Conservation (phyloP, 2,329 filamentous ascomycete species). For the Monosporascus sp. region DNA sequence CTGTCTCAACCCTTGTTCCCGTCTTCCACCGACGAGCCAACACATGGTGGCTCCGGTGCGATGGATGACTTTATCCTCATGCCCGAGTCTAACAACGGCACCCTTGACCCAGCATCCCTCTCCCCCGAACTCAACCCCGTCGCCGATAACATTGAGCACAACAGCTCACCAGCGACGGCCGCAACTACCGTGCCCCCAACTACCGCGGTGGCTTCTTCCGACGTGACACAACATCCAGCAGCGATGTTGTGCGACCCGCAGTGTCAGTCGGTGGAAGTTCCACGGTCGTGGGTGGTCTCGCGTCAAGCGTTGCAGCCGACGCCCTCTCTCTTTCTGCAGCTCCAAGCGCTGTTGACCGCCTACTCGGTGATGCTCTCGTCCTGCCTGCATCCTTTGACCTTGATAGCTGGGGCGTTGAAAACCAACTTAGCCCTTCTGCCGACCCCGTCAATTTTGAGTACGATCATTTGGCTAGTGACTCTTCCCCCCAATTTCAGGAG, state of each 20-base stretch:
- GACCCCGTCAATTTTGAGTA: conserved; percentile 59
- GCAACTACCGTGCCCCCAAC: conserved; percentile 18
- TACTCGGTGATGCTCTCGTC: conserved; percentile 66
- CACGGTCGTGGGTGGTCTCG: conserved; percentile 39
- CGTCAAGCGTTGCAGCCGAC: conserved; percentile 35
- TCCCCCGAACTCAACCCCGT: conserved; percentile 53
- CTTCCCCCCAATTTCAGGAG: conserved; percentile 40
- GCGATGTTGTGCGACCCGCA: conserved; percentile 99
- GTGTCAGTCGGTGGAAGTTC: conserved; percentile 84
- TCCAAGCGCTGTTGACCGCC: conserved; percentile 58
- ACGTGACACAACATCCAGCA: conserved; percentile 99
- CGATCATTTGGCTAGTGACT: conserved; percentile 62
- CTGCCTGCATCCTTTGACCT: conserved; percentile 62
- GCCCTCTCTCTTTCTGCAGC: conserved; percentile 45
- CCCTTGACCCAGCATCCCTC: conserved; percentile 57
- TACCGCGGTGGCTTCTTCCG: conserved; percentile 53
- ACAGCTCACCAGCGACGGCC: conserved; percentile 23
- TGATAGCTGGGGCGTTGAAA: conserved; percentile 74
- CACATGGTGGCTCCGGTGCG: conserved; percentile 27
- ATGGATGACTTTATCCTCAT: conserved; percentile 41
- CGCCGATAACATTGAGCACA: conserved; percentile 31
- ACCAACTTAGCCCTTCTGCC: conserved; percentile 70
- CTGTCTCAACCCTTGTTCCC: conserved; percentile 56
- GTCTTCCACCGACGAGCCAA: conserved; percentile 22
- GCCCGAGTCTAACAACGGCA: conserved; percentile 35